These are phyloP conservation scores for Trypanosoma melophagium DNA, from an alignment of 208 protist species.

Conservation along the genomic window DNA sequence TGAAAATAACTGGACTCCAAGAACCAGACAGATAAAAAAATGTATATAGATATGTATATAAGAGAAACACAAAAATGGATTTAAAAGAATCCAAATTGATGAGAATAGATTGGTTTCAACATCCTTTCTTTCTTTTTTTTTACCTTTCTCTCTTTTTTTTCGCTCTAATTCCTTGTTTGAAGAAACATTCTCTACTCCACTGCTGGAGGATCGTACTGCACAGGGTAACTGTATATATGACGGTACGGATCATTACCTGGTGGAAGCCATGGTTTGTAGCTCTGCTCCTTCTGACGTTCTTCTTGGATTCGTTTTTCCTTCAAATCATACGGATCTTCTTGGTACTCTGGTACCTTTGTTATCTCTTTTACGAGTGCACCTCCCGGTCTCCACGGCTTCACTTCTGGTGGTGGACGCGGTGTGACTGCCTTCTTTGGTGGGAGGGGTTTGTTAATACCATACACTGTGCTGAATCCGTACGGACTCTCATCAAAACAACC, in stretches of 20 bases:
- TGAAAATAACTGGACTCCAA: no score
- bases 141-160: no score
- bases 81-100: no score
- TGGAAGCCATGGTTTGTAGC: constrained; percentile 76
- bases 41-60: no score
- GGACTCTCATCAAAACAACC: constrained; percentile 79
- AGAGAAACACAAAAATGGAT: no score
- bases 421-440: constrained; percentile 48
- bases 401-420: constrained; percentile 25
- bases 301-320: constrained; percentile 76
- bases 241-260: constrained; percentile 75
- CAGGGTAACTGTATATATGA: constrained; percentile 75
- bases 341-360: constrained; percentile 78
- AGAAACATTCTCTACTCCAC: constrained; percentile 27
- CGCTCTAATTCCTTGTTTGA: no score
- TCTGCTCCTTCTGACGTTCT: constrained; percentile 54
- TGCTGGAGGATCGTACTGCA: constrained; percentile 67
- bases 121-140: no score
- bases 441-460: constrained; percentile 71
- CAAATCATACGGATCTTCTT: constrained; percentile 87
- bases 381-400: constrained; percentile 72
- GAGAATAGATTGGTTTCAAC: no score
- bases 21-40: no score
- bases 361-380: constrained; percentile 70
- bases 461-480: constrained; percentile 81